These are phyloP conservation scores for Shiraia sp. DNA, from an alignment of 2,329 filamentous ascomycete genomes.

Conservation along the genomic window DNA sequence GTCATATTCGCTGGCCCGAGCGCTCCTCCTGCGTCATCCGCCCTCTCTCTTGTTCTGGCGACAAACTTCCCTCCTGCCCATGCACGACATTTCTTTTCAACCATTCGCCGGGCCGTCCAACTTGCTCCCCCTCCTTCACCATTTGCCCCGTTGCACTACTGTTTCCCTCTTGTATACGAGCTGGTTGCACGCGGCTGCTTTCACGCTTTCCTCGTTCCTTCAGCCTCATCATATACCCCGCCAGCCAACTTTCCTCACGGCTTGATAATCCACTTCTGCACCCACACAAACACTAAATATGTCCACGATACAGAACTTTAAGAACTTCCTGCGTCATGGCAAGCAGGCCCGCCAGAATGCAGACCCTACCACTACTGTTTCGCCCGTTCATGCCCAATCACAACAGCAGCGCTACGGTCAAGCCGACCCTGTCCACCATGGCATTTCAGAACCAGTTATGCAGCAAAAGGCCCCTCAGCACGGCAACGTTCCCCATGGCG, in stretches of 20 bases:
- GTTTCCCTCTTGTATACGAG: slow-evolving; percentile 14
- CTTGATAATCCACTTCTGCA: slow-evolving; percentile 13
- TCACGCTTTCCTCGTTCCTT: slow-evolving; percentile 12
- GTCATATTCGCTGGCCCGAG: slow-evolving; percentile 26
- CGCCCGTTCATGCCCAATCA: slow-evolving; percentile 62
- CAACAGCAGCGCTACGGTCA: slow-evolving; percentile 61
- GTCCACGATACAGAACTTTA: slow-evolving; percentile 88
- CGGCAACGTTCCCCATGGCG: slow-evolving; percentile 54
- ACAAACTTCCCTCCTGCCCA: slow-evolving; percentile 13
- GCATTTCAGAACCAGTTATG: slow-evolving; percentile 61
- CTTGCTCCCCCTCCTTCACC: slow-evolving; percentile 14
- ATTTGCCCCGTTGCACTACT: slow-evolving; percentile 15
- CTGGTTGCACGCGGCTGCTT: slow-evolving; percentile 19
- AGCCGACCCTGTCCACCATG: slow-evolving; percentile 57
- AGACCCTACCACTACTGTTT: slow-evolving; percentile 66
- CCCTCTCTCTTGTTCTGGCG: slow-evolving; percentile 30
- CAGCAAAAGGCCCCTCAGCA: slow-evolving; percentile 58
- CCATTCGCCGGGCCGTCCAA: slow-evolving; percentile 16
- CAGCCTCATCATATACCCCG: slow-evolving; percentile 23
- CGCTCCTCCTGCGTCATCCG: slow-evolving; percentile 18
- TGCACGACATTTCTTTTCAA: slow-evolving; percentile 29
- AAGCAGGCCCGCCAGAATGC: slow-evolving; percentile 82
- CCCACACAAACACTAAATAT: slow-evolving; percentile 47
- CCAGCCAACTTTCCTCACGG: slow-evolving; percentile 16
- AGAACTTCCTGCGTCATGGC: slow-evolving; percentile 97